These are phyloP conservation scores for Phytophthora constricta DNA, from an alignment of 352 stramenopile genomes.

Conservation along the genomic window DNA sequence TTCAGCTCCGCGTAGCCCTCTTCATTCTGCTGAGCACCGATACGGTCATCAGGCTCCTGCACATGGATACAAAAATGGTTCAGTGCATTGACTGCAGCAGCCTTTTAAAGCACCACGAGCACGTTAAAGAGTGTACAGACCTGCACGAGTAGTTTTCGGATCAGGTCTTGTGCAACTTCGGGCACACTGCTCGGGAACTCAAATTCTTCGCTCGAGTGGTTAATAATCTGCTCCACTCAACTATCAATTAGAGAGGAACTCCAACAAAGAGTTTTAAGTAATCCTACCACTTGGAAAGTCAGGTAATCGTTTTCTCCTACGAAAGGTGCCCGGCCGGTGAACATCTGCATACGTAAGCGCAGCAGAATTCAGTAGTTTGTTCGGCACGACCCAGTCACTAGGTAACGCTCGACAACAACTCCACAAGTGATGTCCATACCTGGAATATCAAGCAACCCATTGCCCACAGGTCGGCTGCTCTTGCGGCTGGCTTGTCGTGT, in stretches of 20 bases:
- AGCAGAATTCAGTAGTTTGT: too few species aligned
- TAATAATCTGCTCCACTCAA: constrained; percentile 66
- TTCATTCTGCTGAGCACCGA: constrained; percentile 76
- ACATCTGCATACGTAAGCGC: too few species aligned
- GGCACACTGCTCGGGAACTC: constrained; percentile 75
- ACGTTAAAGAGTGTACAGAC: constrained; percentile 20
- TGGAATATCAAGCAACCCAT: constrained; percentile 91
- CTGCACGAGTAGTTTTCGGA: constrained; percentile 78
- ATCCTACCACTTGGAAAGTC: constrained; percentile 86
- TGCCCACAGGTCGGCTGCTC: constrained; percentile 90
- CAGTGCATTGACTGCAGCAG: neutral
- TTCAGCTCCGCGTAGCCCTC: constrained; percentile 72
- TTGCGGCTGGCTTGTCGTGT: constrained; percentile 79
- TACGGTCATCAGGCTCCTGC: constrained; percentile 61
- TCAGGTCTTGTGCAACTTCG: constrained; percentile 72
- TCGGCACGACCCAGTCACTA: too few species aligned
- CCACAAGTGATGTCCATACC: constrained; percentile 26
- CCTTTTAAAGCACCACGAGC: neutral
- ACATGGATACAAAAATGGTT: neutral
- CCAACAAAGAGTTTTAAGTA: neutral
- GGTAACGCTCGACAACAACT: neutral
- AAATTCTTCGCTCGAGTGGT: constrained; percentile 80
- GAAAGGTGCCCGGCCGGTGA: constrained; percentile 86
- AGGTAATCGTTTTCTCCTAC: constrained; percentile 92
- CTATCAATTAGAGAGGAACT: neutral